Conservation (phyloP, 495 filamentous ascomycete genomes). For the Lepidopterella palustris region DNA sequence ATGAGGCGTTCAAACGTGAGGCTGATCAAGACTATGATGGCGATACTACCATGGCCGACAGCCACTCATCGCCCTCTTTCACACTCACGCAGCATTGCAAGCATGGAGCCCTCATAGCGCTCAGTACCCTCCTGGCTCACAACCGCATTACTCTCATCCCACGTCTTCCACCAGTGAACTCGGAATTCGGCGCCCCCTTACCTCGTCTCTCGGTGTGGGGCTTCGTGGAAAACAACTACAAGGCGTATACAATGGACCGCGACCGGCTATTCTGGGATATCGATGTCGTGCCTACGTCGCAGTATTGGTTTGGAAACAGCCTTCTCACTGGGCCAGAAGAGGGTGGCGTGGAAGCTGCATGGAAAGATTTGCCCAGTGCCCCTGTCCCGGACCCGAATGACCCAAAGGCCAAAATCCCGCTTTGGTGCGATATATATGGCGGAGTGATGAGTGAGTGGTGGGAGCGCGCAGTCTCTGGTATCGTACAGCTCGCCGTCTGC, state of each 20-base stretch:
- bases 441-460: slow-evolving; percentile 56
- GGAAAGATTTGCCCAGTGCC: slow-evolving; percentile 9
- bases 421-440: slow-evolving; percentile 76
- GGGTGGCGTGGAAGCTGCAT: slow-evolving; percentile 5
- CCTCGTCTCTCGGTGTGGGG: slow-evolving; percentile 52
- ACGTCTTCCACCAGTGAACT: slow-evolving; percentile 52
- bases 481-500: too few species aligned
- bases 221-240: slow-evolving; percentile 62
- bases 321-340: slow-evolving; percentile 37
- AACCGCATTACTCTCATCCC: slow-evolving; percentile 52
- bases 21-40: slow-evolving; percentile 31
- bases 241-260: slow-evolving; percentile 64
- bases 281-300: slow-evolving; percentile 49
- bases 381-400: slow-evolving; percentile 22
- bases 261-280: slow-evolving; percentile 55
- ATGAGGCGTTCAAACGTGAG: slow-evolving; percentile 41
- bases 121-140: slow-evolving; percentile 60
- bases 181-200: slow-evolving; percentile 20
- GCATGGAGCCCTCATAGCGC: slow-evolving; percentile 61
- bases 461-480: too few species aligned
- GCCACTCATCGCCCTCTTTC: slow-evolving; percentile 30
- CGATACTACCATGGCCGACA: not conserved
- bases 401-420: slow-evolving; percentile 49
- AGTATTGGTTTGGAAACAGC: slow-evolving; percentile 57
- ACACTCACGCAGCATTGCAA: slow-evolving; percentile 19